Conservation (phyloP, 2,329 filamentous ascomycete genomes). For the Cladosporium sp. region DNA sequence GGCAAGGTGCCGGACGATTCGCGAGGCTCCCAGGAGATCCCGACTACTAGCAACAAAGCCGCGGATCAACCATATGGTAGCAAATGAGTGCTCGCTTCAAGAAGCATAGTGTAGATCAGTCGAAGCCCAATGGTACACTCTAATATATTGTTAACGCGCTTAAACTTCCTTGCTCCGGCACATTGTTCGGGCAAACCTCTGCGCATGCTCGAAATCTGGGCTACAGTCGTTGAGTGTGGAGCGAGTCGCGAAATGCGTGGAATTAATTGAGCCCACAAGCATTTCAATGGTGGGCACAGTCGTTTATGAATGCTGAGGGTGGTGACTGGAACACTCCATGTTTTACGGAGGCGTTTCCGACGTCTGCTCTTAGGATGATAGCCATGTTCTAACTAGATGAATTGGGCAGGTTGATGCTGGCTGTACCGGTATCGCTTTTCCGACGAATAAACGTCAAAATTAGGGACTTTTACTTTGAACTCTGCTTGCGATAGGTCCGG, state of each 20-base stretch:
- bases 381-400: background rate
- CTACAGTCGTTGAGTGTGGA: background rate
- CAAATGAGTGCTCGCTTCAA: constrained; percentile 13
- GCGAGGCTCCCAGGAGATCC: constrained; percentile 18
- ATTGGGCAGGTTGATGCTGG: background rate
- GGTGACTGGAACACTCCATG: background rate
- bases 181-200: background rate
- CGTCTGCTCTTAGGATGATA: background rate
- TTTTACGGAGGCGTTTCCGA: background rate
- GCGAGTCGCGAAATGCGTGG: background rate
- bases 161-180: background rate
- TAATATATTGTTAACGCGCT: background rate
- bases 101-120: constrained; percentile 2
- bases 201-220: background rate
- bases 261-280: background rate
- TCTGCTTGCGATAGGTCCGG: background rate
- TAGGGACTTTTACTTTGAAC: background rate
- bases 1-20: constrained; percentile 16
- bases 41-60: constrained; percentile 16
- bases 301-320: background rate
- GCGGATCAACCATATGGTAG: constrained; percentile 4
- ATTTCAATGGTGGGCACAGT: background rate
- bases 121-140: background rate
- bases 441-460: background rate
- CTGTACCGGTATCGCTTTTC: background rate